Evolutionary conservation across 768 basidiomycete genomes (phyloP).

Genomic region (Lactifluus volemus): DNA sequence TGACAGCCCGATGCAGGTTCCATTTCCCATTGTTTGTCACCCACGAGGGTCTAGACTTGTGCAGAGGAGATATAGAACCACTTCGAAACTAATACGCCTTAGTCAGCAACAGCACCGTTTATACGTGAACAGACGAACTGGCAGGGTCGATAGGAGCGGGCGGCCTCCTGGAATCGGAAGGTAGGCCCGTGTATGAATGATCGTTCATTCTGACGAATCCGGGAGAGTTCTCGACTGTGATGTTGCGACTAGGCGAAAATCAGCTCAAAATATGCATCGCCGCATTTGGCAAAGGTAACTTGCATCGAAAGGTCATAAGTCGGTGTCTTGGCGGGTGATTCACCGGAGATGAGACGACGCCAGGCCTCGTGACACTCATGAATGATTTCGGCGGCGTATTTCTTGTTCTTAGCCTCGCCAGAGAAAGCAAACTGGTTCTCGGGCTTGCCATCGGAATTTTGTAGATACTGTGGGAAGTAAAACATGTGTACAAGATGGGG

Average conservation of each 20-base stretch:
- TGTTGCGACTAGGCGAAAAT: constrained; percentile 53
- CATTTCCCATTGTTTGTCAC: background rate
- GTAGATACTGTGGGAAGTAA: constrained; percentile 57
- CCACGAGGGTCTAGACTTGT: constrained; percentile 41
- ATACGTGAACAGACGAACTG: constrained; percentile 41
- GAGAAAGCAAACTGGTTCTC: constrained; percentile 99
- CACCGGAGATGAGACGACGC: constrained; percentile 85
- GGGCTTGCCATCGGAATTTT: constrained; percentile 91
- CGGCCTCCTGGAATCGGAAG: constrained; percentile 71
- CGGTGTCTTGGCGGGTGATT: constrained; percentile 62
- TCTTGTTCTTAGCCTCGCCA: constrained; percentile 99
- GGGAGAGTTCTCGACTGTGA: constrained; percentile 66
- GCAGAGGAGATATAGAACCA: constrained; percentile 95
- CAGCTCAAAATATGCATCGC: background rate
- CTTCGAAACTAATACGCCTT: constrained; percentile 54
- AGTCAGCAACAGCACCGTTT: background rate
- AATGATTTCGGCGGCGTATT: constrained; percentile 98
- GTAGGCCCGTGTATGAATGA: constrained; percentile 53
- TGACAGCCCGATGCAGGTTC: background rate
- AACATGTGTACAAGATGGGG: background rate
- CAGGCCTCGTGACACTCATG: constrained; percentile 99
- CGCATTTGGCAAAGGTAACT: constrained; percentile 14
- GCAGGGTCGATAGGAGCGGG: constrained; percentile 88
- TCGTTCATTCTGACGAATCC: constrained; percentile 59
- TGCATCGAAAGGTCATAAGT: constrained; percentile 80